Evolutionary conservation across 2,329 filamentous ascomycete genomes (phyloP).

Genomic region (Curvularia lunata): DNA sequence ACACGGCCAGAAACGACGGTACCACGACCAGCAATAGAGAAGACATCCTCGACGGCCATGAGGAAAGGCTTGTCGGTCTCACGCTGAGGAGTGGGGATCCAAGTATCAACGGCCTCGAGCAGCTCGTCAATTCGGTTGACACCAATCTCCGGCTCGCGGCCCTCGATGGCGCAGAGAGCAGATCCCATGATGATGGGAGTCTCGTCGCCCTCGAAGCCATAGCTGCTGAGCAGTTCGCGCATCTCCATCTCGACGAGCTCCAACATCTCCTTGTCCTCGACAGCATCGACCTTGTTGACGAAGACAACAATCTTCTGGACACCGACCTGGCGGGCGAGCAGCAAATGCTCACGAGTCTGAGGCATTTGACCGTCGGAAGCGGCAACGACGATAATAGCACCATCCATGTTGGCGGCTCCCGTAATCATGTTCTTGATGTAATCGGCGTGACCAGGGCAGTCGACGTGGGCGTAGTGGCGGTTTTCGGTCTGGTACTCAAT

Average conservation of each 20-base stretch:
- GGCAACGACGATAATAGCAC: slow-evolving; percentile 97
- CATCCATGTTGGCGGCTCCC: slow-evolving; percentile 98
- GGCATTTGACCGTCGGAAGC: slow-evolving; percentile 99
- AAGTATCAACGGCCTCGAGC: slow-evolving; percentile 84
- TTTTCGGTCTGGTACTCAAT: slow-evolving; percentile 96
- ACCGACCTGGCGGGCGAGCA: slow-evolving; percentile 97
- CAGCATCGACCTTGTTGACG: slow-evolving; percentile 98
- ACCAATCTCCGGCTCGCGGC: slow-evolving; percentile 86
- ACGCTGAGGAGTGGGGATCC: slow-evolving; percentile 95
- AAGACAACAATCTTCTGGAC: slow-evolving; percentile 98
- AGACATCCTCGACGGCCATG: slow-evolving; percentile 86
- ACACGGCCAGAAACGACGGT: slow-evolving; percentile 97
- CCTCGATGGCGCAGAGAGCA: slow-evolving; percentile 90
- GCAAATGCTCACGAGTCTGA: slow-evolving; percentile 97
- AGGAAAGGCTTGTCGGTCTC: slow-evolving; percentile 98
- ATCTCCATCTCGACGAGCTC: slow-evolving; percentile 99
- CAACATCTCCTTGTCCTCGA: slow-evolving; percentile 99
- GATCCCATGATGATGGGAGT: slow-evolving; percentile 98
- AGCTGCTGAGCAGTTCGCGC: slow-evolving; percentile 90
- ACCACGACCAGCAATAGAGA: slow-evolving; percentile 76
- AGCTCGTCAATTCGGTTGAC: slow-evolving; percentile 88
- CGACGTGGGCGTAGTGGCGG: slow-evolving; percentile 98
- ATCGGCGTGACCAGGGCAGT: slow-evolving; percentile 99
- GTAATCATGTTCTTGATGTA: slow-evolving; percentile 99
- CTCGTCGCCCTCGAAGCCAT: slow-evolving; percentile 97